These are phyloP conservation scores for Dichotomocladium elegans DNA, from an alignment of 371 early-diverging fungal genomes.

Conservation along the genomic window DNA sequence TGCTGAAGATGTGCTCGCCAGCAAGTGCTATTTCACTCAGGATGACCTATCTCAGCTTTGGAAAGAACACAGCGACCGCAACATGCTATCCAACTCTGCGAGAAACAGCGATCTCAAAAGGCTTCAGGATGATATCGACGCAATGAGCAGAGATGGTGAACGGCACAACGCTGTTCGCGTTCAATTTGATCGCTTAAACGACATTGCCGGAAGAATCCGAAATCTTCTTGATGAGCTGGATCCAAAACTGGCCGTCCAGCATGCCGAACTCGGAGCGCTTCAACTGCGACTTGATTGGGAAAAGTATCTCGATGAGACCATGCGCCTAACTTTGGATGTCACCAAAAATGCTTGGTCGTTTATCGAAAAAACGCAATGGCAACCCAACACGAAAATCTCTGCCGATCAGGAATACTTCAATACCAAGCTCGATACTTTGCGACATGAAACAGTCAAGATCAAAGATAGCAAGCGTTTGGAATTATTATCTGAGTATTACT, in stretches of 20 bases:
- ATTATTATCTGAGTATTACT: not conserved
- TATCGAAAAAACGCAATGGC: constrained; percentile 30
- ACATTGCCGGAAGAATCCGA: constrained; percentile 7
- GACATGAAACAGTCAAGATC: not conserved
- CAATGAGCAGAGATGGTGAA: constrained; percentile 9
- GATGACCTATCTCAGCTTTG: constrained; percentile 21
- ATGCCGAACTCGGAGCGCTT: constrained; percentile 18
- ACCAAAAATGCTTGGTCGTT: constrained; percentile 30
- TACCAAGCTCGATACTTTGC: not conserved
- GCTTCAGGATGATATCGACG: constrained; percentile 16
- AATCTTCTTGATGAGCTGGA: constrained; percentile 16
- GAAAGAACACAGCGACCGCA: constrained; percentile 31
- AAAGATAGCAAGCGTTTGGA: not conserved
- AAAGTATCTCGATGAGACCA: constrained; percentile 12
- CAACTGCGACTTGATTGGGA: constrained; percentile 31
- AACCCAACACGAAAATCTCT: constrained; percentile 5
- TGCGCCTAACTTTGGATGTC: constrained; percentile 16
- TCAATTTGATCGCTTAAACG: not conserved
- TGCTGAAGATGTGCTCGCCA: constrained; percentile 29
- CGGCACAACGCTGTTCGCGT: constrained; percentile 9
- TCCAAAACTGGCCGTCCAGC: constrained; percentile 15
- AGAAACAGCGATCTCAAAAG: constrained; percentile 24
- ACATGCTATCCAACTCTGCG: too few relatives aligned
- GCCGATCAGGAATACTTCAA: not conserved
- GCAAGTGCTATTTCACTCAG: constrained; percentile 25